Evolutionary conservation across 805 yeast species (phyloP).

Genomic region (Yamadazyma olivae): DNA sequence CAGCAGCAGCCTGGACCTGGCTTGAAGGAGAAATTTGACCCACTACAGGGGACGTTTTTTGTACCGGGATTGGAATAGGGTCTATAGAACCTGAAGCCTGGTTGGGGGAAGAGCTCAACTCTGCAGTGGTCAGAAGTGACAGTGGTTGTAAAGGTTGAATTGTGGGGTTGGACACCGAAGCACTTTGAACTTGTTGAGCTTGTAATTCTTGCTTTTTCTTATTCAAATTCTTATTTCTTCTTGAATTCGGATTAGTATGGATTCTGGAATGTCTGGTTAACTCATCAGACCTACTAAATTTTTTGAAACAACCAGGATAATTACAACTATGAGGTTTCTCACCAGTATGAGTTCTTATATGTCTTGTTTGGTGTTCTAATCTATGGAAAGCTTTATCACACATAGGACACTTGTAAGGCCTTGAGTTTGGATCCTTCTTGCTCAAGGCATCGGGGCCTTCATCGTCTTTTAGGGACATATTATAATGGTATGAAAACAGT

Average conservation of each 20-base stretch:
- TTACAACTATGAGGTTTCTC: constrained; percentile 79
- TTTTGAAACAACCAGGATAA: constrained; percentile 66
- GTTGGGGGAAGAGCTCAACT: neutral
- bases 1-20: constrained; percentile 7
- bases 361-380: constrained; percentile 75
- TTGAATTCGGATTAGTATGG: constrained; percentile 67
- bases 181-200: neutral
- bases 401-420: constrained; percentile 72
- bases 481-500: no score
- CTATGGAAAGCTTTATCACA: constrained; percentile 75
- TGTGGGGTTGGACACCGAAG: neutral
- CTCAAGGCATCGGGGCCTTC: no score
- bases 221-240: constrained; percentile 50
- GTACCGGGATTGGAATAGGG: neutral
- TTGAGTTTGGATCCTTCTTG: constrained; percentile 25
- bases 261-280: constrained; percentile 70
- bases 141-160: neutral
- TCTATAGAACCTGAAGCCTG: no score
- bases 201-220: constrained; percentile 9
- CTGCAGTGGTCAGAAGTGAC: neutral
- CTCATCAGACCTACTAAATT: constrained; percentile 70
- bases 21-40: neutral
- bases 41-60: neutral
- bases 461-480: no score
- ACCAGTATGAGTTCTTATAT: constrained; percentile 77